Base-by-base conservation (phyloP, 2,329 filamentous ascomycete genomes). In the Purpureocillium takamizusanense region DNA sequence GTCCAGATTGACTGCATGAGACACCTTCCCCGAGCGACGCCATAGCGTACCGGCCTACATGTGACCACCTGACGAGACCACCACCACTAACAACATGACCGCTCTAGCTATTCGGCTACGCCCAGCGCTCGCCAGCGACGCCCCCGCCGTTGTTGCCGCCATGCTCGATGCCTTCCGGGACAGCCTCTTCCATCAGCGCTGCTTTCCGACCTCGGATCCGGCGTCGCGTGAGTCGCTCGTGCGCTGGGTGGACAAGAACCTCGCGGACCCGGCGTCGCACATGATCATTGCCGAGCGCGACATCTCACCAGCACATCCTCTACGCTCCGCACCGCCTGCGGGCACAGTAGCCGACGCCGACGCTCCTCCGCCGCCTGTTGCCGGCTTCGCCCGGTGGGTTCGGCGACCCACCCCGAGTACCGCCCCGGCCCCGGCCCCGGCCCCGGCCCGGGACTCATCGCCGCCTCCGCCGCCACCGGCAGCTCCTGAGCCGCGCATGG, bases 361-460 rank as follows among this genome's bases (percentile, higher is more conserved):
- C 21, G 8, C 39, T 37, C 29, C 10, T 10, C 7, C 12, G 12
- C 31, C 33, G 6, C 16, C 34, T 8, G 50, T 58, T 21, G 36
- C 57, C 12, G 62, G 60, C 4, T 63, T 53, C 51, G 48, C 50
- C 7, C 53, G 54, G 21, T 66, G 60, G 61, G 53, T 48, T 8
- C 60, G 36, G 52, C 58, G 9, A 5, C 21, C 21, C 21, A 10
- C 21, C 39, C 40, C 44, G 43, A n/a, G n/a, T n/a, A n/a, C n/a
- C n/a, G 25, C 46, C 44, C 5, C 44, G 52, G 5, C 15, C 12
- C 10, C n/a, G n/a, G 21, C 21, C 39, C 40, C 44, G 43, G 25
- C 46, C 44, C 5, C 44, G 52, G 5, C 15, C 12, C 10, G 35
- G 17, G 28, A 15, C 43, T 17, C 38, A 5, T 9, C 28, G 36